A percentile compares a stretch with the other conserved stretches of the same genome.
These are phyloP conservation scores for Fraxinus albicans DNA, from an alignment of 305 asterid genomes.

Conservation along the genomic window DNA sequence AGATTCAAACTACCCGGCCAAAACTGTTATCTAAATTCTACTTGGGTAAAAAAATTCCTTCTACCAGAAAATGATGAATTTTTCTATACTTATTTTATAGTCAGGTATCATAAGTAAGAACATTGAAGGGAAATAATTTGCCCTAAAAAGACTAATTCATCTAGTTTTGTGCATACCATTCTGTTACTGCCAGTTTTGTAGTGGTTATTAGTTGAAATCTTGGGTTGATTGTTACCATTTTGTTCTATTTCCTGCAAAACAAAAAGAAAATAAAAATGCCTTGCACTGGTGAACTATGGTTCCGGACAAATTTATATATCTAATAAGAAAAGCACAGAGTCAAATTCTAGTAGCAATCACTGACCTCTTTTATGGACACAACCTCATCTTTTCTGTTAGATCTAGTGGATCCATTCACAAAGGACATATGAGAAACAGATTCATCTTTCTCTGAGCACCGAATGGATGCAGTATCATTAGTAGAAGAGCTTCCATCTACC, in stretches of 20 bases:
- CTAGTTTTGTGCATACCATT: slow-evolving; percentile 28
- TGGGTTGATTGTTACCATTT: slow-evolving; percentile 23
- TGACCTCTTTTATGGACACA: slow-evolving; percentile 46
- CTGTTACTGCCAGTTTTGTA: slow-evolving; percentile 31
- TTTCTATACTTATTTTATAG: slow-evolving; percentile 3
- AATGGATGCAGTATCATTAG: slow-evolving; percentile 35
- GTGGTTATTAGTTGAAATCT: slow-evolving; percentile 25
- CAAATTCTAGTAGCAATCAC: slow-evolving; percentile 11
- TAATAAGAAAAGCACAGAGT: neutral
- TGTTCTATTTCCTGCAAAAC: slow-evolving; percentile 27
- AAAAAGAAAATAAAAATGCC: slow-evolving; percentile 5
- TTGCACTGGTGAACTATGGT: slow-evolving; percentile 5
- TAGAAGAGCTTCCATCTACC: slow-evolving; percentile 34
- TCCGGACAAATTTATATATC: neutral
- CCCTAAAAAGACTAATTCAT: neutral
- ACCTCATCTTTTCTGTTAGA: slow-evolving; percentile 36
- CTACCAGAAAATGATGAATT: neutral
- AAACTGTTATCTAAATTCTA: neutral
- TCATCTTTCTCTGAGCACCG: slow-evolving; percentile 34
- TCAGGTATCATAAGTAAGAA: neutral
- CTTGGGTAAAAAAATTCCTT: neutral
- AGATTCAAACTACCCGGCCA: neutral
- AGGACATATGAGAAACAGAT: slow-evolving; percentile 36
- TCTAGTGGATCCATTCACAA: slow-evolving; percentile 36
- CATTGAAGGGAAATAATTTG: neutral